Base-by-base conservation (phyloP, 2,329 filamentous ascomycete genomes). In the Ceratocystis cubensis region DNA sequence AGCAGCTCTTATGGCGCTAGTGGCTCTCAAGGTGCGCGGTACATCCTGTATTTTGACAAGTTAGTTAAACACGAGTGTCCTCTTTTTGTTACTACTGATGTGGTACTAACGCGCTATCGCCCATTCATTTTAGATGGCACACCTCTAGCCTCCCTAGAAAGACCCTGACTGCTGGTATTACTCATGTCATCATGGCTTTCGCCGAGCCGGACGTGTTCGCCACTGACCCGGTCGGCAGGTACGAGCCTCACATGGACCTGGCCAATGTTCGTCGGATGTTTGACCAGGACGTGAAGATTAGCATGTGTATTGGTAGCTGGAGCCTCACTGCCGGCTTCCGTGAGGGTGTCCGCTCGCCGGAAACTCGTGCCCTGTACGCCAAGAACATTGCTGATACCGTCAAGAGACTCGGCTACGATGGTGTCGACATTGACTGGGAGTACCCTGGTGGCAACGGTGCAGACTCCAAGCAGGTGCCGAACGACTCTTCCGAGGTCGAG, bases 261-360 rank as follows among this genome's bases (percentile, higher is more conserved):
- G 71, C 13, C 6, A 28, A 64, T 8, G 41, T 66, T 25, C 59
- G 61, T 17, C 72, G 71, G 25, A 75, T 77, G 66, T 84, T 86
- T 67, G 74, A 75, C 7, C 67, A 74, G 0, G 77, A 77, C 30
- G 84, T 85, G 20, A 85, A 87, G 70, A 74, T 91, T 25, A 81
- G 87, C 76, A 79, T 91, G 50, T 87, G 28, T 28, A 88, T 91
- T 69, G 88, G 88, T 13, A 88, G 88, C 65, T 91, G 88, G 88
- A 87, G 86, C 0, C 84, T 89, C 68, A 85, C 81, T 0, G 73
- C 74, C 6, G 87, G 86, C 0, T 91, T 88, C 71, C 79, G 81
- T 0, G 73, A 73, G 13, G 86, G 81, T 0, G 83, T 84, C 1
- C 78, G 77, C 63, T 78, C 79, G 2, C 77, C 81, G 0, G 70